Conservation (phyloP, 768 basidiomycete species). For the Filobasidium floriforme region DNA sequence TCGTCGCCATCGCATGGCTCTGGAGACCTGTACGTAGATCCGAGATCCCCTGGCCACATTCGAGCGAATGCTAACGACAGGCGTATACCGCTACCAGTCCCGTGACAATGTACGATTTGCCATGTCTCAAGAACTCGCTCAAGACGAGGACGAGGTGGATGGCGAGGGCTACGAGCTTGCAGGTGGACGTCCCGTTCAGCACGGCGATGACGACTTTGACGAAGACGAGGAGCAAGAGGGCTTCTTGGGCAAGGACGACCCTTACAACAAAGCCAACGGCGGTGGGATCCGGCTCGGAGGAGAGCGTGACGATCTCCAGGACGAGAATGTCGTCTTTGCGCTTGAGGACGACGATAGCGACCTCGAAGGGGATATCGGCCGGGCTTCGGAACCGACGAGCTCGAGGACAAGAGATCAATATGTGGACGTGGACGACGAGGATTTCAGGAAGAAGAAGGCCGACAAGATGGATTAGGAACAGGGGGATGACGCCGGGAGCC, state of each 20-base stretch:
- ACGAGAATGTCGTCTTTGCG: conserved; percentile 23
- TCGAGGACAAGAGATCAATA: background rate
- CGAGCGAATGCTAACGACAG: conserved; percentile 24
- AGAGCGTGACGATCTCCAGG: conserved; percentile 7
- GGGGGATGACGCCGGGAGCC: background rate
- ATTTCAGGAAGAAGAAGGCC: background rate
- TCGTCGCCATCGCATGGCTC: conserved; percentile 71
- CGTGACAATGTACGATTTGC: conserved; percentile 54
- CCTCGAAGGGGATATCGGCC: conserved; percentile 10
- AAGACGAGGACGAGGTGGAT: conserved; percentile 87
- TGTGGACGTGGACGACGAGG: conserved; percentile 1
- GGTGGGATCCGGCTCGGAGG: conserved; percentile 13
- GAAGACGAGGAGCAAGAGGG: conserved; percentile 20
- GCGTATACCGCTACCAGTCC: conserved; percentile 27
- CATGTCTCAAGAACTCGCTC: conserved; percentile 93
- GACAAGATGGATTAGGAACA: background rate
- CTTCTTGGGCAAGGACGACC: background rate
- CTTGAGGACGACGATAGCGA: conserved; percentile 25
- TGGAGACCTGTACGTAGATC: conserved; percentile 64
- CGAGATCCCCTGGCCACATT: conserved; percentile 61
- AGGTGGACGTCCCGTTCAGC: conserved; percentile 13
- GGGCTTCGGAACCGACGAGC: background rate
- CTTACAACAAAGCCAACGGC: background rate
- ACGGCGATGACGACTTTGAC: conserved; percentile 19
- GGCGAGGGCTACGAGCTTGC: conserved; percentile 40